phyloP scores from a whole-genome alignment of 1,139 yeast species.

The Sugiyamaella pinicola region DNA sequence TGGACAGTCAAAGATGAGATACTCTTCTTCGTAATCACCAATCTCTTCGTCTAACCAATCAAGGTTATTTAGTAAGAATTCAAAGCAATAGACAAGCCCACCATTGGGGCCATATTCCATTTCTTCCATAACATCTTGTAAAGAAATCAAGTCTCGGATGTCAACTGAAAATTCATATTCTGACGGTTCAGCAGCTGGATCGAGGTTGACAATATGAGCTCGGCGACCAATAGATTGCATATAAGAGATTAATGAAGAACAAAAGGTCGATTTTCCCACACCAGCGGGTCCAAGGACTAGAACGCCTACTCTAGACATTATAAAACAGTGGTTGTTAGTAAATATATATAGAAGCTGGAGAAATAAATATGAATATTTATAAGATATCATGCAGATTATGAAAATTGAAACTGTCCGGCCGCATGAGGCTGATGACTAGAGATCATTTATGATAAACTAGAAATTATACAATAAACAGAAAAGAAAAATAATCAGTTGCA shows the following conservation, averaged over 20 bases:
- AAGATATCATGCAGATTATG: too few relatives aligned
- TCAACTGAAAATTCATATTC: slow-evolving; percentile 92
- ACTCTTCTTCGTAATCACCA: slow-evolving; percentile 92
- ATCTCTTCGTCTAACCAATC: slow-evolving; percentile 98
- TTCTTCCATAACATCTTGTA: slow-evolving; percentile 97
- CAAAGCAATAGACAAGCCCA: slow-evolving; percentile 90
- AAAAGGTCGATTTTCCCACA: slow-evolving; percentile 86
- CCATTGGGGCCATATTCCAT: slow-evolving; percentile 95
- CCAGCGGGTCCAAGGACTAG: slow-evolving; percentile 97
- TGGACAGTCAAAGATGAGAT: slow-evolving; percentile 93
- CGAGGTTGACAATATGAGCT: slow-evolving; percentile 91
- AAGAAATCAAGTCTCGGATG: slow-evolving; percentile 83
- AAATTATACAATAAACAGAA: too few relatives aligned
- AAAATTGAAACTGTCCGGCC: too few relatives aligned
- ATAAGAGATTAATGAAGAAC: slow-evolving; percentile 82
- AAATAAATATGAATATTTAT: too few relatives aligned
- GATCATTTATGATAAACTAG: too few relatives aligned
- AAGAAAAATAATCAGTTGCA: too few relatives aligned
- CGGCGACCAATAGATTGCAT: slow-evolving; percentile 90
- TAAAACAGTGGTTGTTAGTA: not conserved
- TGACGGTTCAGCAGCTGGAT: slow-evolving; percentile 96
- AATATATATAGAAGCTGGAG: too few relatives aligned
- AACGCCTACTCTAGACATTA: slow-evolving; percentile 97
- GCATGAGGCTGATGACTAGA: too few relatives aligned
- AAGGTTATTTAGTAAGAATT: slow-evolving; percentile 74